These are phyloP conservation scores for Malassezia slooffiae DNA, from an alignment of 1,284 basidiomycete species.

Conservation along the genomic window DNA sequence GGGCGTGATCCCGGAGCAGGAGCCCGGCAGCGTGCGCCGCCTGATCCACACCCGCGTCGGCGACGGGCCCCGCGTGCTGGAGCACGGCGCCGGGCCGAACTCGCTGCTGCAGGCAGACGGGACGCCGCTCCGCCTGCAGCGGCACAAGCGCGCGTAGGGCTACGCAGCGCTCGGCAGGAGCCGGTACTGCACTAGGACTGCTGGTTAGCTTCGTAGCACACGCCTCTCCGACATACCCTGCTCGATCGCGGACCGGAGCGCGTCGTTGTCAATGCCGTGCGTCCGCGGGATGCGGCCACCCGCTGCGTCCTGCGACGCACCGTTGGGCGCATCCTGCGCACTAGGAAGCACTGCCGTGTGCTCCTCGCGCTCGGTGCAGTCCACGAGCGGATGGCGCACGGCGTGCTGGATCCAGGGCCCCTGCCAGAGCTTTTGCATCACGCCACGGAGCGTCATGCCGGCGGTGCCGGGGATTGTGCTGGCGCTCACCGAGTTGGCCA, in stretches of 20 bases:
- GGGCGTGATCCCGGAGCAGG: slow-evolving; percentile 39
- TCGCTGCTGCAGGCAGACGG: slow-evolving; percentile 32
- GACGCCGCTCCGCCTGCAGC: slow-evolving; percentile 31
- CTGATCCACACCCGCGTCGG: slow-evolving; percentile 46
- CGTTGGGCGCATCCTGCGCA: not conserved
- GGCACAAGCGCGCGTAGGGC: slow-evolving; percentile 25
- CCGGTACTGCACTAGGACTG: slow-evolving; percentile 12
- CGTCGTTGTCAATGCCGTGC: slow-evolving; percentile 31
- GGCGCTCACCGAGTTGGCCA: slow-evolving; percentile 13
- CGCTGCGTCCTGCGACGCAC: slow-evolving; percentile 9
- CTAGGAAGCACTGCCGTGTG: slow-evolving; percentile 12
- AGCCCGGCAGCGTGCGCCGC: slow-evolving; percentile 35
- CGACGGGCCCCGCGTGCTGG: slow-evolving; percentile 39
- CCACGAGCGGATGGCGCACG: slow-evolving; percentile 74
- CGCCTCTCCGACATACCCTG: slow-evolving; percentile 21
- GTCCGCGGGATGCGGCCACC: slow-evolving; percentile 13
- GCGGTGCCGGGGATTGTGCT: slow-evolving; percentile 36
- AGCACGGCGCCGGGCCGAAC: slow-evolving; percentile 22
- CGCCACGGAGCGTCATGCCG: slow-evolving; percentile 56
- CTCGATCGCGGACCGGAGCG: slow-evolving; percentile 27
- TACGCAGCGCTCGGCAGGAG: slow-evolving; percentile 10
- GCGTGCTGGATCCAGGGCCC: slow-evolving; percentile 89
- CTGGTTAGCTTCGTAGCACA: not conserved
- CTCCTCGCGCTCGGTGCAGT: slow-evolving; percentile 36
- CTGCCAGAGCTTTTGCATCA: slow-evolving; percentile 74